Base-by-base conservation (phyloP, 2,329 filamentous ascomycete genomes). In the Aspergillus neoniger region DNA sequence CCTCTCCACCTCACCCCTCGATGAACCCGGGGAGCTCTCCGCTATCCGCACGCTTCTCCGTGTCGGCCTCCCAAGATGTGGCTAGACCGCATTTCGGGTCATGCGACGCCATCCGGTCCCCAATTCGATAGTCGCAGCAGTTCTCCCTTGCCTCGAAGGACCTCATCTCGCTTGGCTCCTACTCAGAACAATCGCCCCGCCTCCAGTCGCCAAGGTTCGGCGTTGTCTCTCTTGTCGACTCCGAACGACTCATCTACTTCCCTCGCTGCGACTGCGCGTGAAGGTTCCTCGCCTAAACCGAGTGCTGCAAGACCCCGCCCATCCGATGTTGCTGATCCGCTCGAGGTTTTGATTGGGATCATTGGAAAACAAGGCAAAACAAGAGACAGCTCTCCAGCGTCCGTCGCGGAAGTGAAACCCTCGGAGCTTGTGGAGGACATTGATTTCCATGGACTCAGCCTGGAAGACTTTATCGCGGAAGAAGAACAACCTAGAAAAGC, bases 21-120 rank as follows among this genome's bases (percentile, higher is more conserved):
- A 66, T 67, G 65, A 63, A 41, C 25, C 43, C 48, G n/a, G 48
- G 47, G 54, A 60, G 19, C 30, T 55, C 55, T 54, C 49, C 57
- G 55, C 25, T 59, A 52, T 44, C 51, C 58, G 64, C 60, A 63
- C 60, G 60, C 49, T 52, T 56, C 55, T 36, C 59, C 59, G 58
- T 59, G 57, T 58, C 52, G 51, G 56, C 55, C 58, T 49, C 51
- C 48, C 52, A 77, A 58, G 53, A 96, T 96, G 91, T 96, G 92
- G 92, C 87, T 96, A 73, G 92, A 96, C 80, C 89, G 92, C 75
- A 87, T 96, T 66, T 88, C 90, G 65, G 87, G 85, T 69, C 88
- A 90, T 76, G 85, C 88, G 59, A 87, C 85, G 74, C 80, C 86
- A 77, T 82, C 85, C 59, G 83, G 85, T 64, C 86, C 86, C 60